Percentiles rank a stretch among this genome's conserved stretches.
Evolutionary conservation across 371 early-diverging fungal genomes (phyloP).

Genomic region (Nematocida sp.): DNA sequence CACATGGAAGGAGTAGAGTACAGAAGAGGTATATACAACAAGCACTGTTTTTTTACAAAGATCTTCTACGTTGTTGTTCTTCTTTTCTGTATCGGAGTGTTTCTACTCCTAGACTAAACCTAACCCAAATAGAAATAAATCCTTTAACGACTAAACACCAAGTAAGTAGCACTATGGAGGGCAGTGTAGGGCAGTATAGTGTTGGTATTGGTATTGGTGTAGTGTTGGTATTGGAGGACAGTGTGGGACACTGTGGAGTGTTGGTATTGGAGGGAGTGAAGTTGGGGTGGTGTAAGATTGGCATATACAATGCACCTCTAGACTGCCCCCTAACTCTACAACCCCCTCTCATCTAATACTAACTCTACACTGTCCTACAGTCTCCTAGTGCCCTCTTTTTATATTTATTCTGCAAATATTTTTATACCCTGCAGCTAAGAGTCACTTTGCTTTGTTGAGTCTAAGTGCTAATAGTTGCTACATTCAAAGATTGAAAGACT

Average conservation of each 20-base stretch:
- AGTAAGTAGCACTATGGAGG: background rate
- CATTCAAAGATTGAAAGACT: no score
- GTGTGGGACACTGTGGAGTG: no score
- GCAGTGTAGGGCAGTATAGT: background rate
- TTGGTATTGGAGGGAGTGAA: no score
- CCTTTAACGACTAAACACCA: no score
- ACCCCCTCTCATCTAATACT: no score
- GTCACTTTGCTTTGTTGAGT: slow-evolving; percentile 29
- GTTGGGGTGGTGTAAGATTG: no score
- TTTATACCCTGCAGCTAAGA: slow-evolving; percentile 22
- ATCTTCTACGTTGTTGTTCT: slow-evolving; percentile 35
- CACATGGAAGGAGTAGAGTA: slow-evolving; percentile 47
- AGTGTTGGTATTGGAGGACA: no score
- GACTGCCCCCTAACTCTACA: no score
- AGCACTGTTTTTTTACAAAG: slow-evolving; percentile 25
- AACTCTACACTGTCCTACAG: no score
- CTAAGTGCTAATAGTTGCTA: slow-evolving; percentile 33
- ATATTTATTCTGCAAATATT: background rate
- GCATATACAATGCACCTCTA: no score
- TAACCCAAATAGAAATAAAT: background rate
- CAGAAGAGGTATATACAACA: slow-evolving; percentile 5
- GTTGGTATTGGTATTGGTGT: no score
- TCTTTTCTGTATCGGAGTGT: slow-evolving; percentile 33
- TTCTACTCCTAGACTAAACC: slow-evolving; percentile 12
- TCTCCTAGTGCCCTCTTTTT: no score